Percentiles rank a stretch among this genome's conserved stretches.
These are phyloP conservation scores for Elymus sibiricus DNA, from an alignment of 176 grass and related monocot genomes.

Conservation along the genomic window DNA sequence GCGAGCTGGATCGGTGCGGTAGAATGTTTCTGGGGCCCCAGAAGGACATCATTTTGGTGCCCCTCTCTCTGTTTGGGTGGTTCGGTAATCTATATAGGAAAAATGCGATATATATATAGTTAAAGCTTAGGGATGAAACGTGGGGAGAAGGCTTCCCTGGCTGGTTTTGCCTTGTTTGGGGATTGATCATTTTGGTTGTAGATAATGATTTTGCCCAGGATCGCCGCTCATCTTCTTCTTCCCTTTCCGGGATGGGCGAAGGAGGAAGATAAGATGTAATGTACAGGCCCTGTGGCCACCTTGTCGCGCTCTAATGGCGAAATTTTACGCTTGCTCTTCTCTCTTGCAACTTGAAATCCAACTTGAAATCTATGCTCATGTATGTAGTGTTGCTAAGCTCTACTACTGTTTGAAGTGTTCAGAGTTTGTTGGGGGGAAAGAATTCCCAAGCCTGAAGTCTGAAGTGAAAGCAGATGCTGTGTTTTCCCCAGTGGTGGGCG, in stretches of 20 bases:
- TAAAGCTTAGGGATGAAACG: conserved; percentile 42
- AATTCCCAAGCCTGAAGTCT: background rate
- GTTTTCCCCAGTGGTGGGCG: background rate
- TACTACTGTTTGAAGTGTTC: background rate
- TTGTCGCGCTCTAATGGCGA: conserved; percentile 28
- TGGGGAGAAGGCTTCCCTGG: conserved; percentile 13
- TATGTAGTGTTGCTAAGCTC: background rate
- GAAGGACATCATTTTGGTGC: background rate
- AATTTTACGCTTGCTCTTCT: conserved; percentile 10
- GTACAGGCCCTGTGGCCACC: conserved; percentile 41
- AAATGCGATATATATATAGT: conserved; percentile 48
- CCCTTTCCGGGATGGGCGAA: conserved; percentile 30
- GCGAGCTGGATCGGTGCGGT: conserved; percentile 63
- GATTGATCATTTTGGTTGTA: conserved; percentile 49
- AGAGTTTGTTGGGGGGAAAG: background rate
- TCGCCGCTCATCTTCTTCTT: conserved; percentile 20
- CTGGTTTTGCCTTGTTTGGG: conserved; percentile 37
- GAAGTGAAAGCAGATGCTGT: background rate
- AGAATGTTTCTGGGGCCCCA: background rate
- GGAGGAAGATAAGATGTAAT: conserved; percentile 12
- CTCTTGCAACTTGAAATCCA: background rate
- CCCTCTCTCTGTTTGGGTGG: background rate
- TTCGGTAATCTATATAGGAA: conserved; percentile 42
- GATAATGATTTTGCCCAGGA: conserved; percentile 58
- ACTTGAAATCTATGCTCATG: background rate